Evolutionary conservation across 2,329 filamentous ascomycete genomes (phyloP), one percentile per base, ranked within the genome.

Genomic region (Septoria linicola): DNA sequence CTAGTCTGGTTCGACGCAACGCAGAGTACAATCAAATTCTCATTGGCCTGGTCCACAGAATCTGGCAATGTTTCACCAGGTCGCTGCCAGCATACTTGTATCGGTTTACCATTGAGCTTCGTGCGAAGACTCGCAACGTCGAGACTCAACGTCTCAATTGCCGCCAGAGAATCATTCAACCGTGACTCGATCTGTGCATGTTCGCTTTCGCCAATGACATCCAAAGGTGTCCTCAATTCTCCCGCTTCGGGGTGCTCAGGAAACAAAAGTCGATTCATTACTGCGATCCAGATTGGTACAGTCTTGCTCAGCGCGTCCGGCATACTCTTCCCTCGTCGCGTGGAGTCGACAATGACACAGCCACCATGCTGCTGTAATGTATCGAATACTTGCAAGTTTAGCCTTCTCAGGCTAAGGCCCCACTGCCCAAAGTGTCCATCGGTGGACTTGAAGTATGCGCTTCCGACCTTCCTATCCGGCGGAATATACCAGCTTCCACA

Each of bases 371-470:
- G 64, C 54, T 80, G 82, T 48, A 92, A 78, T 34, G 91, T 64
- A 27, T 83, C 78, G 42, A 96, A 69, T 13, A 97, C 67, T 58
- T 95, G 88, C 62, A 96, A 67, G 67, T 99, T 99, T 64, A 97
- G 72, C 58, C 93, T 78, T 57, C 93, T 76, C 17, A 85, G 80
- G 70, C 88, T 96, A 66, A 97, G 96, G 55, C 84, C 81, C 93
- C 93, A 99, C 65, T 95, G 84, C 7, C 88, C 85, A 45, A 84
- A 83, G 69, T 99, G 93, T 1, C 93, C 93, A 72, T 99, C 93
- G 1, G 93, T 99, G 71, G 89, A 95, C 77, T 99, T 99, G 73
- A 97, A 99, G 72, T 97, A 99, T 25, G 87, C 88, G 59, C 87
- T 90, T 25, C 81, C 87, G 1, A 67, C 72, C 70, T 92, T 93